A percentile compares a stretch with the other conserved stretches of the same genome.
Conservation (phyloP, 1,284 basidiomycete species). For the Earliella scabrosa region DNA sequence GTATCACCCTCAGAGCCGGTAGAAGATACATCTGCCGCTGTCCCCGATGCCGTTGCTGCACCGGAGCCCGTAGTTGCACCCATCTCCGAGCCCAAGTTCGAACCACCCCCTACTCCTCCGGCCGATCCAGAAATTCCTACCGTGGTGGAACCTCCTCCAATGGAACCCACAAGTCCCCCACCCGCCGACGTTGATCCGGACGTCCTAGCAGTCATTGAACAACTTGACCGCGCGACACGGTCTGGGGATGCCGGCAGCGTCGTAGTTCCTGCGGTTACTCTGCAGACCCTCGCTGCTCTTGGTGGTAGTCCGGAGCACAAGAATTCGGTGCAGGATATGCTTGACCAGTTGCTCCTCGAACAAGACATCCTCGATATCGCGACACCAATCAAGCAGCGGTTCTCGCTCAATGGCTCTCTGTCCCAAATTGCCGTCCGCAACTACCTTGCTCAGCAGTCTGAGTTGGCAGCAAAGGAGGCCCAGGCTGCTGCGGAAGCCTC, state of each 20-base stretch:
- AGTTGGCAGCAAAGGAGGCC: slow-evolving; percentile 11
- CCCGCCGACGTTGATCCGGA: slow-evolving; percentile 8
- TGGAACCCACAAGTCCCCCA: background rate
- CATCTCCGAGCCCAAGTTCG: background rate
- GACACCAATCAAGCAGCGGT: slow-evolving; percentile 24
- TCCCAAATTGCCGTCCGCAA: slow-evolving; percentile 16
- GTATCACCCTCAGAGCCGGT: slow-evolving; percentile 10
- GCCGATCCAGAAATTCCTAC: background rate
- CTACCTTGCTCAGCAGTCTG: slow-evolving; percentile 19
- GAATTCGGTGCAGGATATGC: slow-evolving; percentile 20
- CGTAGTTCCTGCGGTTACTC: slow-evolving; percentile 10
- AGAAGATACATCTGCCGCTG: background rate
- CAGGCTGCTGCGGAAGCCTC: background rate
- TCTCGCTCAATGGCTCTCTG: slow-evolving; percentile 20
- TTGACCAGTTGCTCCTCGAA: slow-evolving; percentile 22
- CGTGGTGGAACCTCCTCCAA: background rate
- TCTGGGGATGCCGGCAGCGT: slow-evolving; percentile 19
- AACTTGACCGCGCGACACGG: slow-evolving; percentile 21
- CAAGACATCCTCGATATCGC: slow-evolving; percentile 23
- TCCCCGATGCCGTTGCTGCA: background rate
- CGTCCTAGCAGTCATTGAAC: slow-evolving; percentile 17
- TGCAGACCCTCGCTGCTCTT: slow-evolving; percentile 8
- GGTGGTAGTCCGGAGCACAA: slow-evolving; percentile 8
- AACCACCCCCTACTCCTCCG: no score
- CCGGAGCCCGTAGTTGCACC: background rate